Percentiles rank a stretch among this genome's conserved stretches.
These are phyloP conservation scores for Tillandsia fasciculata DNA, from an alignment of 176 grass and related monocot species.

Conservation along the genomic window DNA sequence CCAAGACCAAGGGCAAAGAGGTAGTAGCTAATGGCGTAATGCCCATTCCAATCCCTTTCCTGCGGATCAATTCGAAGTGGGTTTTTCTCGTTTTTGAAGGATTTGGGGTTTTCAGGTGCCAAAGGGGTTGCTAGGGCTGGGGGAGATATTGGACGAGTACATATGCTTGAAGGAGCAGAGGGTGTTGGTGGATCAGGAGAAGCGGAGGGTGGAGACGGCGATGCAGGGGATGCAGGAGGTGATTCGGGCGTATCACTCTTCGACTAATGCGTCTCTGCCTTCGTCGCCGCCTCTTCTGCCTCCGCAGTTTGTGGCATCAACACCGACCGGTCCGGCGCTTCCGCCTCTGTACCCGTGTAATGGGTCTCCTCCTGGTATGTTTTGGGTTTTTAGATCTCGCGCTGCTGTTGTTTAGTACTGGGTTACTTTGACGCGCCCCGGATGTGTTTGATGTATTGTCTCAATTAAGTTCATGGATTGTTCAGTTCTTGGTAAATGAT, in stretches of 20 bases:
- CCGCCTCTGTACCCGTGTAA: constrained; percentile 1
- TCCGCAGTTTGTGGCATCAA: constrained; percentile 27
- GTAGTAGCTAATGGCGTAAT: neutral
- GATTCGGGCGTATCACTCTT: constrained; percentile 41
- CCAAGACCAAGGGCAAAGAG: constrained; percentile 31
- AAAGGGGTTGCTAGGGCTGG: constrained; percentile 47
- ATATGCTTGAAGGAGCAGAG: constrained; percentile 62
- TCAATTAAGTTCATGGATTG: neutral
- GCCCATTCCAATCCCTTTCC: no score
- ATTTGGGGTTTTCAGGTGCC: constrained; percentile 6
- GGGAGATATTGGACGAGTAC: constrained; percentile 78
- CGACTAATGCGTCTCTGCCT: constrained; percentile 6
- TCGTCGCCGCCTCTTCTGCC: constrained; percentile 40
- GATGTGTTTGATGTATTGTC: neutral
- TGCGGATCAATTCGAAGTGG: neutral
- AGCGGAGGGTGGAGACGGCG: constrained; percentile 25
- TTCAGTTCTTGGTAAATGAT: neutral
- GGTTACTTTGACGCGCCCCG: neutral
- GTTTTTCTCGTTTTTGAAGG: neutral
- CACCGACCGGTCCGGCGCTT: constrained; percentile 8
- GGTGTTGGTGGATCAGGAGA: constrained; percentile 32
- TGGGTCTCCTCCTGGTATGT: constrained; percentile 31
- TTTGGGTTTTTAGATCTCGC: neutral
- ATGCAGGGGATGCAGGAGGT: constrained; percentile 55
- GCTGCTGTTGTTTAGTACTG: no score